phyloP scores from a whole-genome alignment of 2,329 filamentous ascomycete species.

The Aureobasidium lini region DNA sequence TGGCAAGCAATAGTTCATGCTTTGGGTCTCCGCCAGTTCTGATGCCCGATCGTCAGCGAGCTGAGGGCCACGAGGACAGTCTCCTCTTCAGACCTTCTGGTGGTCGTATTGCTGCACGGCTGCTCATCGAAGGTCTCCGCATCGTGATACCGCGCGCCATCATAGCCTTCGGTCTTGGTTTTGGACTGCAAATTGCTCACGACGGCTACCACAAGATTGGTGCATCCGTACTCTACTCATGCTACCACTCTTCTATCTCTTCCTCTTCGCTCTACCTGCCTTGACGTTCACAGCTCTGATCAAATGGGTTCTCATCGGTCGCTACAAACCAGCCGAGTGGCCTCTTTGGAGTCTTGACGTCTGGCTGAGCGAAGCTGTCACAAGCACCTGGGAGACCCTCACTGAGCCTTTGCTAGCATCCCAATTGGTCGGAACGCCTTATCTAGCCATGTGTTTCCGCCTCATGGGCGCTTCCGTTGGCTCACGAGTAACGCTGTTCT shows the following conservation, averaged over 20 bases:
- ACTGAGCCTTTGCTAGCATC: neutral
- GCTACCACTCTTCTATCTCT: neutral
- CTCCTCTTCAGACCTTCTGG: neutral
- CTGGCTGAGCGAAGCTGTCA: constrained; percentile 1
- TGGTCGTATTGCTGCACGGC: neutral
- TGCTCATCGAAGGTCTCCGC: neutral
- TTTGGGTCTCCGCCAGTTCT: constrained; percentile 1
- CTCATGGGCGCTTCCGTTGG: neutral
- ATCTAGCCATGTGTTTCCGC: neutral
- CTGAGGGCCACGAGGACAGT: neutral
- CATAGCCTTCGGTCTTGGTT: neutral
- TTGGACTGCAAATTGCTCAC: neutral
- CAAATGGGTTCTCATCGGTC: neutral
- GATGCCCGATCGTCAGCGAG: neutral
- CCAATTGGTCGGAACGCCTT: neutral
- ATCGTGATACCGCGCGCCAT: neutral
- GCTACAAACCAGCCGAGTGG: neutral
- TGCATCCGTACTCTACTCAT: neutral
- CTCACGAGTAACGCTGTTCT: neutral
- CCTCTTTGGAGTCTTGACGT: neutral
- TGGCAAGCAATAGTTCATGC: neutral
- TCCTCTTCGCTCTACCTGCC: neutral
- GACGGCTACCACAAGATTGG: neutral
- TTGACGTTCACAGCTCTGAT: neutral
- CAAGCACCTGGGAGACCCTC: neutral